A percentile compares a stretch with the other conserved stretches of the same genome.
phyloP scores from a whole-genome alignment of 345 rosid species.

The Dovyalis caffra region DNA sequence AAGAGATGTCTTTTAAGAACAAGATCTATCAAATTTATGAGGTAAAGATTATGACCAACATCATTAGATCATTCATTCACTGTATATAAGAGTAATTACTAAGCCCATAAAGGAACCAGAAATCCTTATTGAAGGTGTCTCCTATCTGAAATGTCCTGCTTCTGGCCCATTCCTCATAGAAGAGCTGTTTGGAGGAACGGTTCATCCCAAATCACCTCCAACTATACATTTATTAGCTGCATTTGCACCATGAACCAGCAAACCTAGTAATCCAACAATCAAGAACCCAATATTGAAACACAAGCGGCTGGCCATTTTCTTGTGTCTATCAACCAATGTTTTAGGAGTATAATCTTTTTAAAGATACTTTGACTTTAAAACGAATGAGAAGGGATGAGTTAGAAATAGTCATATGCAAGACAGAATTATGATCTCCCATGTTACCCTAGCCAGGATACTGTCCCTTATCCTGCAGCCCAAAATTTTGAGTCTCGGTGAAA shows the following conservation, averaged over 20 bases:
- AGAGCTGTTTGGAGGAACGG: slow-evolving; percentile 21
- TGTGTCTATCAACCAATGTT: no score
- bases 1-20: no score
- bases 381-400: not conserved
- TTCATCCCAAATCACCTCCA: slow-evolving; percentile 24
- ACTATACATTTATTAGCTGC: slow-evolving; percentile 9
- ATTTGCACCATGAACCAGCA: not conserved
- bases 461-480: no score
- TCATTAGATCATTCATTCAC: no score
- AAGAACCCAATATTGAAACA: not conserved
- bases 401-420: no score
- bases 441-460: no score
- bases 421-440: no score
- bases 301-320: not conserved
- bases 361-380: not conserved
- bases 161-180: slow-evolving; percentile 19
- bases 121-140: not conserved
- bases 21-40: no score
- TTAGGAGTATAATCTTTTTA: not conserved
- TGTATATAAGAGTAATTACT: not conserved
- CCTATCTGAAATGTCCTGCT: slow-evolving; percentile 15
- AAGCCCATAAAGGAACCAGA: not conserved
- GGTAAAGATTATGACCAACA: no score
- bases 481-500: no score
- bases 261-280: not conserved